A percentile compares a stretch with the other conserved stretches of the same genome.
Evolutionary conservation across 1,284 basidiomycete species (phyloP).

Genomic region (Microbotryomycetes sp.): DNA sequence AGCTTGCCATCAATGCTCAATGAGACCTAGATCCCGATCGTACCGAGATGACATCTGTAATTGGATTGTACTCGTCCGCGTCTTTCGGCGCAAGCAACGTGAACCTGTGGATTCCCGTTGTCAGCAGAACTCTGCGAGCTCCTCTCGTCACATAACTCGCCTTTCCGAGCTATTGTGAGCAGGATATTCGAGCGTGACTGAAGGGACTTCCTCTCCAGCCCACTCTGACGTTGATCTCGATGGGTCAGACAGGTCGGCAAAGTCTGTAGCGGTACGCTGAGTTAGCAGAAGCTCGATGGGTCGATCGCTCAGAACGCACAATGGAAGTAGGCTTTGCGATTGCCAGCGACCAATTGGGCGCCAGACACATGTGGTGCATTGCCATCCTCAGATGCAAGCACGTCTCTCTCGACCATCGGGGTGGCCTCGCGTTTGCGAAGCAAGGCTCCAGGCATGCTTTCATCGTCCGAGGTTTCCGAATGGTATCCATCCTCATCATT

Average conservation of each 20-base stretch:
- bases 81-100: conserved; percentile 41
- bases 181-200: conserved; percentile 45
- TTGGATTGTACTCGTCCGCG: conserved; percentile 45
- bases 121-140: neutral
- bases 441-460: neutral
- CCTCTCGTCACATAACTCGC: conserved; percentile 34
- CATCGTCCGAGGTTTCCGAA: conserved; percentile 2
- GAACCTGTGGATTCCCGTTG: conserved; percentile 37
- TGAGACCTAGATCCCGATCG: neutral
- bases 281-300: neutral
- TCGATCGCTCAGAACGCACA: conserved; percentile 13
- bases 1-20: conserved; percentile 34
- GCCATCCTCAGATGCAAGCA: neutral
- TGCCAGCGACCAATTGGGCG: conserved; percentile 13
- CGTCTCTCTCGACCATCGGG: conserved; percentile 7
- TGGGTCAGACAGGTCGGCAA: conserved; percentile 18
- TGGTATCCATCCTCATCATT: neutral
- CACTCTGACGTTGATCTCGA: conserved; percentile 5
- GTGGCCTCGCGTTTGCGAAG: neutral
- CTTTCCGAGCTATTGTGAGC: conserved; percentile 41
- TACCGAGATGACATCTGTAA: conserved; percentile 43
- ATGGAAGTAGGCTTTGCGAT: conserved; percentile 11
- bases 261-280: conserved; percentile 10
- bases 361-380: conserved; percentile 1
- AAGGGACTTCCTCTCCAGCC: conserved; percentile 35